Conservation (phyloP, 2,329 filamentous ascomycete species). For the Chaetoscypha palmicola region DNA sequence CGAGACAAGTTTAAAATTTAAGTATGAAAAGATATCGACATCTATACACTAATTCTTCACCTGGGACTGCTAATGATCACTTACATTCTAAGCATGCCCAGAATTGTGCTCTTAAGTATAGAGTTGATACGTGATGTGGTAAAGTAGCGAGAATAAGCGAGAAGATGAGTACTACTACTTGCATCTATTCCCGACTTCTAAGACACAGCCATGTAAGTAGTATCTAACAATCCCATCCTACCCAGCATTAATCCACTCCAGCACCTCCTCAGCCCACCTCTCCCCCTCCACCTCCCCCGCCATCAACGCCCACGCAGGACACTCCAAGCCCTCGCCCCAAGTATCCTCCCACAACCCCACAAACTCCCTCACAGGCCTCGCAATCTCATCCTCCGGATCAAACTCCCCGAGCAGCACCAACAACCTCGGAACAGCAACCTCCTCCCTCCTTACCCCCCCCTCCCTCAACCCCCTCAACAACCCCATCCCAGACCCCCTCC, state of each 20-base stretch:
- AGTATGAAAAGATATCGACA: too few species aligned
- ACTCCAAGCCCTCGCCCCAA: constrained; percentile 23
- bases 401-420: constrained; percentile 23
- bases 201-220: too few species aligned
- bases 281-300: constrained; percentile 26
- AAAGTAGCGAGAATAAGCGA: too few species aligned
- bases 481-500: constrained; percentile 16
- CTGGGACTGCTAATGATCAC: too few species aligned
- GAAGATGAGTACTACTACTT: too few species aligned
- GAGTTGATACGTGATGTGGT: too few species aligned
- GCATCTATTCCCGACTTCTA: too few species aligned
- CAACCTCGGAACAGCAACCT: constrained; percentile 17
- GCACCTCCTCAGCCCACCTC: constrained; percentile 25
- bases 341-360: constrained; percentile 19
- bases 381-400: constrained; percentile 29
- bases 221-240: too few species aligned
- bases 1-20: too few species aligned
- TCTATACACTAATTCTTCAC: too few species aligned
- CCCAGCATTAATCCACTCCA: constrained; percentile 28
- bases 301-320: constrained; percentile 22
- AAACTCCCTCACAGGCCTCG: constrained; percentile 23
- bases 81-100: too few species aligned
- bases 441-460: constrained; percentile 4
- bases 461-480: constrained; percentile 1
- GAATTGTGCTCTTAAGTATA: too few species aligned